phyloP scores from a whole-genome alignment of 2,329 filamentous ascomycete species.

The Pseudogymnoascus sp. region DNA sequence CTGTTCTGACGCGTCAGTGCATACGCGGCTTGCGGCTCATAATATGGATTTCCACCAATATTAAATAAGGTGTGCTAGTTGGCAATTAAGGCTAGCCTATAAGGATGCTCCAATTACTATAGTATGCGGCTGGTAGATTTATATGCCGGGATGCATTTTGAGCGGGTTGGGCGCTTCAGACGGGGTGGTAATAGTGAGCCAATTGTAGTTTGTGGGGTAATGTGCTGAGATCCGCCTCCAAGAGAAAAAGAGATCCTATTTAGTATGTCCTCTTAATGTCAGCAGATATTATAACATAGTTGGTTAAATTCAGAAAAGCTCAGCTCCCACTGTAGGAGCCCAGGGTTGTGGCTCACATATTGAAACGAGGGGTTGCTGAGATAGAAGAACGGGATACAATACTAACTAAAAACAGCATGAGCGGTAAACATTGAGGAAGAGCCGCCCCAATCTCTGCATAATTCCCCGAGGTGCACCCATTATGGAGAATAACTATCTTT shows the following conservation, averaged over 20 bases:
- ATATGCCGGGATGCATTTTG: neutral
- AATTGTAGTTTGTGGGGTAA: neutral
- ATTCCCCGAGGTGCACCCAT: no score
- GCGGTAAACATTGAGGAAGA: no score
- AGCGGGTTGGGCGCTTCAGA: neutral
- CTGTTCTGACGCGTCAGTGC: neutral
- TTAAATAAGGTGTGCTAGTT: neutral
- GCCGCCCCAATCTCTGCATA: no score
- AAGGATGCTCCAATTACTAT: neutral
- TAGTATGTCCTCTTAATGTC: neutral
- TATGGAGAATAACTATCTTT: no score
- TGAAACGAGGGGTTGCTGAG: no score
- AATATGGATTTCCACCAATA: neutral
- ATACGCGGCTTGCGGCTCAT: neutral
- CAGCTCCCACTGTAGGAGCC: no score
- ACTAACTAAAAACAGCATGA: no score
- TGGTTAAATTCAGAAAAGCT: neutral
- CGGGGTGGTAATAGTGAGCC: neutral
- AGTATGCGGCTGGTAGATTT: neutral
- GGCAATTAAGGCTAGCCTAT: conserved; percentile 26
- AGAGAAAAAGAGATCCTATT: neutral
- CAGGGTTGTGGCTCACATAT: no score
- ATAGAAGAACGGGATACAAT: no score
- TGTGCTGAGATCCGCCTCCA: neutral
- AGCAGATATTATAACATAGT: neutral